Evolutionary conservation across 768 basidiomycete genomes (phyloP).

Genomic region (Dioszegia hungarica): DNA sequence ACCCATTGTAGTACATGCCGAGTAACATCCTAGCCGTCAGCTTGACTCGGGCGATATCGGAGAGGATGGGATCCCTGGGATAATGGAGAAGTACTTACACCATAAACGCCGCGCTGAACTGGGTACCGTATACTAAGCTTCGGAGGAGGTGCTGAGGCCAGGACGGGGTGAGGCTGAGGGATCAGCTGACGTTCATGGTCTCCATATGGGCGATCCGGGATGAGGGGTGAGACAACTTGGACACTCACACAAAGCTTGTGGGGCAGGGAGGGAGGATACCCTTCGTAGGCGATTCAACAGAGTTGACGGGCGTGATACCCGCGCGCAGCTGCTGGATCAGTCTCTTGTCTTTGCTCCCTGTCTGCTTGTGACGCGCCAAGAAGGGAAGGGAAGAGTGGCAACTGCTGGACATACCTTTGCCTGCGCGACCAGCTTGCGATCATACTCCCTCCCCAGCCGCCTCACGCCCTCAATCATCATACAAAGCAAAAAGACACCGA

Average conservation of each 20-base stretch:
- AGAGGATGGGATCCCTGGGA: background rate
- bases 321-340: background rate
- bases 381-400: background rate
- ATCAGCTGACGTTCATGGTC: conserved; percentile 9
- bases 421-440: conserved; percentile 27
- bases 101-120: conserved; percentile 44
- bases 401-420: background rate
- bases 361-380: background rate
- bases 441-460: conserved; percentile 45
- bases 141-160: conserved; percentile 43
- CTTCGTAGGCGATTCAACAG: conserved; percentile 2
- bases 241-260: conserved; percentile 1
- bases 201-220: too few relatives aligned
- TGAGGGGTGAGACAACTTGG: background rate
- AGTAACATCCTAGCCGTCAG: conserved; percentile 26
- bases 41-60: background rate
- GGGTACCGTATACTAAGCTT: conserved; percentile 35
- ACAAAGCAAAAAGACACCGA: conserved; percentile 48
- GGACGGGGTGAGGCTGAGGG: conserved; percentile 23
- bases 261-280: background rate
- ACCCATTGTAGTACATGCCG: conserved; percentile 48
- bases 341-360: background rate
- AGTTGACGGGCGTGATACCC: conserved; percentile 4
- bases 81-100: conserved; percentile 21
- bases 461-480: conserved; percentile 47